Base-by-base conservation (phyloP, 495 filamentous ascomycete genomes). In the Entonaema liquescens region DNA sequence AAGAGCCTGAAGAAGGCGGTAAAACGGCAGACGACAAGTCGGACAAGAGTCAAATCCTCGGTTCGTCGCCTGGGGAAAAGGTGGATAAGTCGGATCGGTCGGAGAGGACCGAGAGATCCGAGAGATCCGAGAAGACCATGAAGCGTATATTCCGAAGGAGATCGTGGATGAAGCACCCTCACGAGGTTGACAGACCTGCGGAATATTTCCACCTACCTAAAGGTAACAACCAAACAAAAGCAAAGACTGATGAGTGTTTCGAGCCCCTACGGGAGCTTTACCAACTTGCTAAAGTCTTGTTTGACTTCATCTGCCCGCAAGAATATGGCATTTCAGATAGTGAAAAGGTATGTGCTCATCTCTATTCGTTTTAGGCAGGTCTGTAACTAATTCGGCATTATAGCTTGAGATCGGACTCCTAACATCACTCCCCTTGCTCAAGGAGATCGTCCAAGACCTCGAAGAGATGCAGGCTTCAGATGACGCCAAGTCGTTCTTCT, bases 301-400 rank as follows among this genome's bases (percentile, higher is more conserved):
- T 99, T 76, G 95, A 99, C 80, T 99, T 97, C 76, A 95, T 99
- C 75, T 97, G 95, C 47, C 95, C 95, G 5, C 95, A 99, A 76
- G 95, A 99, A 79, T 99, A 99, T 74, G 95, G 95, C 47, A 99
- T 99, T 69, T 91, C 89, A 25, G 90, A 97, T 67, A 89, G 88
- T 65, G 95, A 99, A 79, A 99, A 99, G 80, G 82, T 84, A n/a
- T n/a, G 57, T 74, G 77, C 52, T 21, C 17, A 17, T 23, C 36
- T 47, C 6, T 28, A 9, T 17, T 13, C 26, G 0, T 40, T 55
- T 21, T 53, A 40, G 25, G 35, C 26, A 23, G 31, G 36, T 36
- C 29, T 35, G n/a, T 60, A 38, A 71, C 54, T 70, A 26, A 61
- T 28, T 26, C 49, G 23, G 33, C 59, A 58, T 17, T 58, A 15